Evolutionary conservation across 345 rosid species (phyloP), one percentile per base, ranked within the genome.

Genomic region (Rhodomyrtus tomentosa): DNA sequence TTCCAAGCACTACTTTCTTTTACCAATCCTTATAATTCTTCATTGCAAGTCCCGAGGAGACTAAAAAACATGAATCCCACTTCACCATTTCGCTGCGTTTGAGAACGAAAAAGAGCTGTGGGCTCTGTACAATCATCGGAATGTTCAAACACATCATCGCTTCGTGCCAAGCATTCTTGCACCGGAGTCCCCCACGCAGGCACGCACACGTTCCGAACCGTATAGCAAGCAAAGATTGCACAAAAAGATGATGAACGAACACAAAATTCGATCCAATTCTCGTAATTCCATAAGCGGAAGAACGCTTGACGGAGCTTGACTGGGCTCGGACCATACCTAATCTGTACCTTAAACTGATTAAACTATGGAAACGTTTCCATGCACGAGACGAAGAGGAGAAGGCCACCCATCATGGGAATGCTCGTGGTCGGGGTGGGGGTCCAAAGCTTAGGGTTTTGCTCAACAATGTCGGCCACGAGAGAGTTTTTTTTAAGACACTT

Each of bases 391-490:
- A 85, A 42, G 42, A 68, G 54, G 45, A 36, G 27, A 3, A 27
- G 58, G 51, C 45, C 45, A 68, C 76, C 45, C 45, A 68, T 22
- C 76, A 52, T 36, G 22, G 74, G 73, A 13, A n/a, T 36, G 45
- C 52, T 58, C 54, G 24, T 55, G 55, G 76, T 68, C 45, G 76
- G 76, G 74, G 24, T 36, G 76, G 18, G 42, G 24, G 45, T 68
- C 76, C 51, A 80, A 88, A 83, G 73, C 51, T 55, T 81, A 87
- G 89, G 92, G 85, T 86, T 86, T 85, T 86, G 87, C 83, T 85
- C 89, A 83, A 79, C 81, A 21, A 54, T 88, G 90, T 91, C 89
- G 89, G 91, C 91, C 93, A 89, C 83, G 55, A 84, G 13, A 83
- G 80, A 68, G 42, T 82, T 83, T 81, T 50, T 62, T 32, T 62